Base-by-base conservation (phyloP, 352 stramenopile species). In the Phytophthora quininea region DNA sequence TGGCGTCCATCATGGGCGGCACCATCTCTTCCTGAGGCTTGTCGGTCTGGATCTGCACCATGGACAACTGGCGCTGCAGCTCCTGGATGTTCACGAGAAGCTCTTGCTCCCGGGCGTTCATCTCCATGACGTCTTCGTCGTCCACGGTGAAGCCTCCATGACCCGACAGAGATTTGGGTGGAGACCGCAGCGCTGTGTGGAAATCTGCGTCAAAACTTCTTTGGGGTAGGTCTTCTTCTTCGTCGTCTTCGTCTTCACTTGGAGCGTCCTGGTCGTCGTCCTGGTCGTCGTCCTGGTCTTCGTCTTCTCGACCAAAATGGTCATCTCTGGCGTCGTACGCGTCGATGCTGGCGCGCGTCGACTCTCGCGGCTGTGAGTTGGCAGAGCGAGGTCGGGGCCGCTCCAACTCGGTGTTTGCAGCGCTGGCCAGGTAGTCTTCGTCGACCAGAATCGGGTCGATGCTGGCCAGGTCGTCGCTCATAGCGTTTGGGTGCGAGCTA, bases 41-140 rank as follows among this genome's bases (percentile, higher is more conserved):
- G 63, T 91, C 82, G 30, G 86, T 91, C 61, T 91, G 84, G 53
- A 94, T 92, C 66, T 94, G 83, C 54, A 95, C 87, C 84, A 91
- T 94, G 12, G 81, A 90, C 10, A 97, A 77, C 55, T 97, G 89
- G 3, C 89, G 74, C 60, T 97, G 91, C 19, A 97, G 77, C 64
- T 97, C 91, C 45, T 97, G 91, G 67, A 97, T 97, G 62, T 91
- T 96, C 29, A 93, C 85, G 35, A 97, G 71, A 64, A 97, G 82
- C 62, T 96, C 88, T 58, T 97, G 90, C 56, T 97, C 90, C 31
- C 74, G 70, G 30, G 84, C 86, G 37, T 92, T 94, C 80, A 93
- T 93, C 35, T 92, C 83, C 55, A 79, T 71, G 10, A 79, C 52
- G 37, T 92, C 84, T 15, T 90, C 86, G 24, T 94, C 82, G 15